Evolutionary conservation across 495 filamentous ascomycete species (phyloP), one percentile per base, ranked within the genome.

Genomic region (Entonaema liquescens): DNA sequence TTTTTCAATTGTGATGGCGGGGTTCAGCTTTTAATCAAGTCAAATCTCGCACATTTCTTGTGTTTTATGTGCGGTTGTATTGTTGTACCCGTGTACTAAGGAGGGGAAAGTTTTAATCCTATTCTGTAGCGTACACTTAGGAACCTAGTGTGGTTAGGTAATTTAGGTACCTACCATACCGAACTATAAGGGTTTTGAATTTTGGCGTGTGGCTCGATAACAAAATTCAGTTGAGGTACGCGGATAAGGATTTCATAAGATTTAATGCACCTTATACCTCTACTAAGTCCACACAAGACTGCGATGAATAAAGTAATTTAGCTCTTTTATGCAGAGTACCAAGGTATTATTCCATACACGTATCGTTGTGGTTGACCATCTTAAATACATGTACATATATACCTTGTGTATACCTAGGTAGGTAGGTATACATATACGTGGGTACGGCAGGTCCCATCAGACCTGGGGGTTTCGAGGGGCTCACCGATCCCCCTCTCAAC

Each of bases 1-100:
- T 60, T 52, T 70, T 47, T 29, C 26, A 28, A 26, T 29, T 64
- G 35, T 68, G 28, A 70, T 64, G 67, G 67, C 67, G 67, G 67
- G 67, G 67, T 70, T 70, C 36, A 62, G 29, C 28, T 25, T 62
- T 49, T 12, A 26, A 42, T 59, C 21, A 47, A 3, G 42, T 23
- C 11, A 23, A 47, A 47, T 8, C 21, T 47, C 42, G 21, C 42
- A 47, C 42, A 47, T 47, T 47, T 47, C 21, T 47, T 47, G 42
- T 47, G 17, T 47, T 47, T 47, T 47, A 47, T 47, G 42, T 47
- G 42, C 21, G 42, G 42, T 21, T 47, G 42, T 47, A 47, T 47
- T 47, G 9, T 47, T 47, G 52, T 55, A 29, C 26, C 52, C n/a
- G 9, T 49, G 44, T 44, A n/a, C 15, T 54, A 11, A 31, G 29